Evolutionary conservation across 805 yeast species (phyloP).

Genomic region (Candida ficus): DNA sequence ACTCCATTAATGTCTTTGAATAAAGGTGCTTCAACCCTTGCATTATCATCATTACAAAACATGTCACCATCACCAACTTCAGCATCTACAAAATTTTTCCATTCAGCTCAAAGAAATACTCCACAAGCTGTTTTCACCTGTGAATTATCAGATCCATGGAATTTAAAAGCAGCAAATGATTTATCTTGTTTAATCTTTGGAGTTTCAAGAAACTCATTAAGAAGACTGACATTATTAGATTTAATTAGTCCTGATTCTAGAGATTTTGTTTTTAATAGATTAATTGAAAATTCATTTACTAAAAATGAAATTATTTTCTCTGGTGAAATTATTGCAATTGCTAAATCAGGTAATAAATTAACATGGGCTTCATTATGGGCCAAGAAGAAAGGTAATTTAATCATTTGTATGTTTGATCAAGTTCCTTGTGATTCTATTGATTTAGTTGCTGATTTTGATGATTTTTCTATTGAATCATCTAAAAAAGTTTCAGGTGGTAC

Average conservation of each 20-base stretch:
- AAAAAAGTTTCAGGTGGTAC: slow-evolving; percentile 22
- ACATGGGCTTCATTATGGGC: slow-evolving; percentile 94
- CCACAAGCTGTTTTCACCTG: slow-evolving; percentile 84
- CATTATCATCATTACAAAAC: slow-evolving; percentile 24
- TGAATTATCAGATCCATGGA: slow-evolving; percentile 69
- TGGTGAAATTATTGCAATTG: slow-evolving; percentile 81
- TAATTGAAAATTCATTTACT: slow-evolving; percentile 31
- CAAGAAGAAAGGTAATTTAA: slow-evolving; percentile 60
- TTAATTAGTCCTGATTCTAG: slow-evolving; percentile 74
- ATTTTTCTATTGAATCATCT: slow-evolving; percentile 14
- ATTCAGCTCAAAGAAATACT: slow-evolving; percentile 66
- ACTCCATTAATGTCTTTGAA: slow-evolving; percentile 22
- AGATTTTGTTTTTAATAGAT: slow-evolving; percentile 57
- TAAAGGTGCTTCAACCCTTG: slow-evolving; percentile 26
- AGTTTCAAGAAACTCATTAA: slow-evolving; percentile 57
- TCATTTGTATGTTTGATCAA: slow-evolving; percentile 84
- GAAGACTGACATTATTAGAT: slow-evolving; percentile 63
- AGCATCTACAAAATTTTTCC: slow-evolving; percentile 40
- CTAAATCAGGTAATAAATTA: slow-evolving; percentile 55
- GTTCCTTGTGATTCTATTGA: slow-evolving; percentile 70
- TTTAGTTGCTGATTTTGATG: slow-evolving; percentile 33
- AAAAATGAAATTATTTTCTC: slow-evolving; percentile 53
- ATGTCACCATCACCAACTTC: slow-evolving; percentile 7
- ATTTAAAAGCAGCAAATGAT: slow-evolving; percentile 80
- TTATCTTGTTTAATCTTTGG: slow-evolving; percentile 87